Base-by-base conservation (phyloP, 176 grass and related monocot species). In the Raddia distichophylla region DNA sequence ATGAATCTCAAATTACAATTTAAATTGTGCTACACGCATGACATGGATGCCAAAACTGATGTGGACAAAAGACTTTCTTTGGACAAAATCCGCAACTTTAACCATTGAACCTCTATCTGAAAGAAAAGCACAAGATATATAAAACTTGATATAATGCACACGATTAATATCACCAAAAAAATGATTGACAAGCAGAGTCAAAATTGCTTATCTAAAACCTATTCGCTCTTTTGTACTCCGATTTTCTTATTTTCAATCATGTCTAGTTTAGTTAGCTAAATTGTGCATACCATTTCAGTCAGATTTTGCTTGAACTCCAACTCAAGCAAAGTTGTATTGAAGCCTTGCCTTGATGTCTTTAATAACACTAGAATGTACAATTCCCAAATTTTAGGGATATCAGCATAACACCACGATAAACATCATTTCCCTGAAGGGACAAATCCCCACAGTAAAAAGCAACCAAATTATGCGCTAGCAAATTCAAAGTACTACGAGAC, bases 251-350 rank as follows among this genome's bases (percentile, higher is more conserved):
- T 63, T 50, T 44, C 2, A 37, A 63, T 8, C 75, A 52, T 10
- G 33, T 40, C 9, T 34, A 77, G n/a, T 84, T 10, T 52, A 68
- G 20, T 22, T 83, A 17, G 46, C 69, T 74, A 55, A 45, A 37
- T 3, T 68, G 52, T 8, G 17, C 18, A 46, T 17, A 1, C 3
- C 16, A 42, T 32, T 73, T 18, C 34, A 44, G 80, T 34, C 53
- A 84, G 0, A 59, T 27, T 54, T 17, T 47, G 6, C n/a, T 13
- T 63, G 12, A 70, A 56, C 55, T 61, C 56, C 67, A 82, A 16
- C 80, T 73, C 17, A 61, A 61, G 27, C 63, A 64, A 17, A 50
- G 42, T 1, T 7, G 7, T 42, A 59, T 11, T 3, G 4, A 35
- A 70, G 2, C 13, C 15, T 19, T 10, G 5, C 20, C n/a, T 32